Conservation (phyloP, 495 filamentous ascomycete species). For the Penicillium fimorum region DNA sequence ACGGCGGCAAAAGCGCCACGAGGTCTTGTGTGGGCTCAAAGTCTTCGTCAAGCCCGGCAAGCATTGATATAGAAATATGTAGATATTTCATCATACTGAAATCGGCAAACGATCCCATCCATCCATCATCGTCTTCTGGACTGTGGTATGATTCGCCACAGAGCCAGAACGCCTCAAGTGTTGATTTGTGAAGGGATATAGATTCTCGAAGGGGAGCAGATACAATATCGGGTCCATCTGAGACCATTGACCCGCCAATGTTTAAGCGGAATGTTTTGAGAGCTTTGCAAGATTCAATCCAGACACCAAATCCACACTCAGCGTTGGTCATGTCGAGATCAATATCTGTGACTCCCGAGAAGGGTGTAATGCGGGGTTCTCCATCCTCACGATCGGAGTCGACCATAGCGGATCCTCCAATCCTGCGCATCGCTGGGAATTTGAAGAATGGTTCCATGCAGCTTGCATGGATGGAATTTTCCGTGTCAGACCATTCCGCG, state of each 20-base stretch:
- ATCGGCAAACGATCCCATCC: neutral
- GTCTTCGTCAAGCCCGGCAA: neutral
- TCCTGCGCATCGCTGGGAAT: neutral
- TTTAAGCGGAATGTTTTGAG: neutral
- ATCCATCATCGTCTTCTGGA: neutral
- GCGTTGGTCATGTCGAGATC: neutral
- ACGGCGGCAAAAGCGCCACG: neutral
- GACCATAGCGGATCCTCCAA: neutral
- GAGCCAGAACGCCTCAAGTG: neutral
- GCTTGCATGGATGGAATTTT: neutral
- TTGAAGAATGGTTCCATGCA: constrained; percentile 2
- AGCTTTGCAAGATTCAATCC: constrained; percentile 4
- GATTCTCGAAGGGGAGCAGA: neutral
- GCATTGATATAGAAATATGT: neutral
- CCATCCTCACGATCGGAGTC: neutral
- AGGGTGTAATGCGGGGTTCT: neutral
- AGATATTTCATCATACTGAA: neutral
- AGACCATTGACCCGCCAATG: neutral
- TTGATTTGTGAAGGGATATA: neutral
- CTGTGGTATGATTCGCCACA: neutral
- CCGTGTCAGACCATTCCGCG: neutral
- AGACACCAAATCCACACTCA: neutral
- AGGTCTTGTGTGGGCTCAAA: neutral
- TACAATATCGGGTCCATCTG: neutral
- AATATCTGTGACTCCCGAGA: neutral